phyloP scores from a whole-genome alignment of 2,329 filamentous ascomycete genomes.

The Pseudocercospora musae region DNA sequence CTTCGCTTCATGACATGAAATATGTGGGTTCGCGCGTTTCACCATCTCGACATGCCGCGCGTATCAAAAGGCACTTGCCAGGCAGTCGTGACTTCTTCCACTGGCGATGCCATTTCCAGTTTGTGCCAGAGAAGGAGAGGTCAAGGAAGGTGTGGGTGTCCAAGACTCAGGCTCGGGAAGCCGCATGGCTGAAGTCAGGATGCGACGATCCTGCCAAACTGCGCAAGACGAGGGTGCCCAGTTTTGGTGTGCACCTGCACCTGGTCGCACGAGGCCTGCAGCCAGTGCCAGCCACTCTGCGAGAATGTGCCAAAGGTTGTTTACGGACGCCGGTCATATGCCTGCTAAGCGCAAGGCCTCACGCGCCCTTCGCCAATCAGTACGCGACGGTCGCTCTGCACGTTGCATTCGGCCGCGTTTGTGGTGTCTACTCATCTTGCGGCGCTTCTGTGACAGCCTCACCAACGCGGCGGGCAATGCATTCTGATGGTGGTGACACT shows the following conservation, averaged over 20 bases:
- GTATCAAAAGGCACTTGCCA: too few relatives aligned
- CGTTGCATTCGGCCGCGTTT: neutral
- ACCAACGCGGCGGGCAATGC: neutral
- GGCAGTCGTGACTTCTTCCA: neutral
- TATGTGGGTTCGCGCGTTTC: neutral
- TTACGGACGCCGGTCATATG: slow-evolving; percentile 10
- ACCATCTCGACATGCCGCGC: too few relatives aligned
- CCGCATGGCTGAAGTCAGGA: neutral
- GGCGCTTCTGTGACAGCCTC: neutral
- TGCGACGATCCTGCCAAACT: slow-evolving; percentile 3
- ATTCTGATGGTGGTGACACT: neutral
- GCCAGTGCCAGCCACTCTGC: slow-evolving; percentile 6
- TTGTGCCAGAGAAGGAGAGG: too few relatives aligned
- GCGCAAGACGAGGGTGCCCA: too few relatives aligned
- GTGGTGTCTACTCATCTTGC: neutral
- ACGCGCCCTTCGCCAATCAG: slow-evolving; percentile 11
- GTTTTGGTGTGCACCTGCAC: neutral
- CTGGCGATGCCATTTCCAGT: neutral
- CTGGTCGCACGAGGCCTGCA: slow-evolving; percentile 1
- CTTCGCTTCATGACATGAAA: neutral
- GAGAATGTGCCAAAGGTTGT: slow-evolving; percentile 8
- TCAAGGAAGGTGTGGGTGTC: neutral
- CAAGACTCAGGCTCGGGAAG: neutral
- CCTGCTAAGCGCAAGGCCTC: slow-evolving; percentile 3
- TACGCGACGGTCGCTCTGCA: neutral